Percentiles rank a stretch among this genome's conserved stretches.
Conservation (phyloP, 225 moss, liverwort and hornwort genomes). For the Polytrichum commune region DNA sequence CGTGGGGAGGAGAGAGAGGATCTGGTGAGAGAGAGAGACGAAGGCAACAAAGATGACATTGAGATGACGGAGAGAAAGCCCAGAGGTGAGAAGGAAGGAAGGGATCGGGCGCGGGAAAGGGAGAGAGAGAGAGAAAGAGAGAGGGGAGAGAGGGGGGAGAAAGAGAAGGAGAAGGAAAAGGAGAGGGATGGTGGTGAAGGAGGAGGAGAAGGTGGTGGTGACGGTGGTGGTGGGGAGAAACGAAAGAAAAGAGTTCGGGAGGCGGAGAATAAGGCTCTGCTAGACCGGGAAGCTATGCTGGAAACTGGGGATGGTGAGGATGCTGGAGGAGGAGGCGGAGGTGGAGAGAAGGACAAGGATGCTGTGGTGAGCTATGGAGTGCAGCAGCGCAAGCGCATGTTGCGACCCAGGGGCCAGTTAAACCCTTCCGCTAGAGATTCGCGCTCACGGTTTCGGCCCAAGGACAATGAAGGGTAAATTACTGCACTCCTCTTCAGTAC, state of each 20-base stretch:
- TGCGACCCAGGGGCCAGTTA: constrained; percentile 76
- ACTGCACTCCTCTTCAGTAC: no score
- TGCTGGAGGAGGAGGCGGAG: constrained; percentile 26
- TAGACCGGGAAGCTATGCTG: no score
- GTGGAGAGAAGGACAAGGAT: constrained; percentile 80
- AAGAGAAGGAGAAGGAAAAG: constrained; percentile 43
- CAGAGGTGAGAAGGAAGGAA: constrained; percentile 48
- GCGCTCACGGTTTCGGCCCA: constrained; percentile 78
- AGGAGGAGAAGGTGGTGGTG: constrained; percentile 63
- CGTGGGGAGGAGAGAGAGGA: constrained; percentile 57
- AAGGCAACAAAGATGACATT: constrained; percentile 40
- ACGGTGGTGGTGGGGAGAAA: constrained; percentile 72
- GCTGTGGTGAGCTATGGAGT: constrained; percentile 59
- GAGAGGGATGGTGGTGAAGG: constrained; percentile 49
- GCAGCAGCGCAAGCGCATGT: constrained; percentile 82
- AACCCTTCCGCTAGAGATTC: constrained; percentile 60
- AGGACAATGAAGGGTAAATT: constrained; percentile 71
- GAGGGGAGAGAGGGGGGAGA: constrained; percentile 35
- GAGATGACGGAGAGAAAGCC: constrained; percentile 47
- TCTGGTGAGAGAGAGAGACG: constrained; percentile 41
- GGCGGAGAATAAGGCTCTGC: constrained; percentile 27
- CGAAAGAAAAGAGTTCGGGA: constrained; percentile 56
- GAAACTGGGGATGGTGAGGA: constrained; percentile 27
- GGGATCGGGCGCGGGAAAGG: constrained; percentile 49
- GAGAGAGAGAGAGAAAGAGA: constrained; percentile 67